Evolutionary conservation across 441 rosid genomes (phyloP), one percentile per base, ranked within the genome.

Genomic region (Croton laevigatus): DNA sequence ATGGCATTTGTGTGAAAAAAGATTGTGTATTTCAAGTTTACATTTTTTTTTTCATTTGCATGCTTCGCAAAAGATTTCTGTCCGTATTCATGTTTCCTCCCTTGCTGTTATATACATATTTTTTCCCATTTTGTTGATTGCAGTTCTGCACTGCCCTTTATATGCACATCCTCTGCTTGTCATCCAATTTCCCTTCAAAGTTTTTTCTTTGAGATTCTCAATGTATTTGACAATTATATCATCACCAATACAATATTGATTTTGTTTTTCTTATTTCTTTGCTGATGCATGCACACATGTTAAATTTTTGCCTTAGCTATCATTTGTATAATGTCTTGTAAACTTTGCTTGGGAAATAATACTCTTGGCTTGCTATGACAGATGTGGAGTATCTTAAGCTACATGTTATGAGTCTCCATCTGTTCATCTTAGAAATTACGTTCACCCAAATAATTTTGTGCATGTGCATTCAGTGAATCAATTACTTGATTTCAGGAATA

Each of bases 301-400:
- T n/a, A 5, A 65, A 64, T 13, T 49, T 36, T 49, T 57, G 52
- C 55, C 38, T 9, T 62, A 49, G 4, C 20, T 46, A 32, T 59
- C 22, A n/a, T 59, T 8, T 52, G 10, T 40, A 40, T 4, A 6
- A 20, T 52, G 42, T 19, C 5, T 53, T 54, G 45, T 55, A 44
- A 63, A 10, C 62, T 64, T 51, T 72, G 8, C 58, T 27, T 27
- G 22, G 44, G 32, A 36, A 66, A 3, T 1, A 49, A 20, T 38
- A 19, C 22, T 23, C 51, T 14, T 27, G 32, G 32, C 32, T 27
- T 27, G 45, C 20, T 32, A 19, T n/a, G 40, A 23, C 17, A 19
- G 17, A 34, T 71, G 45, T 65, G 62, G 5, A 22, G 6, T 62
- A 49, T 63, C 16, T 68, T 23, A 36, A 52, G 38, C 52, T 27